Percentiles rank a stretch among this genome's conserved stretches.
Evolutionary conservation across 129 eudicot species (phyloP).

Genomic region (Flaveria sonorensis): DNA sequence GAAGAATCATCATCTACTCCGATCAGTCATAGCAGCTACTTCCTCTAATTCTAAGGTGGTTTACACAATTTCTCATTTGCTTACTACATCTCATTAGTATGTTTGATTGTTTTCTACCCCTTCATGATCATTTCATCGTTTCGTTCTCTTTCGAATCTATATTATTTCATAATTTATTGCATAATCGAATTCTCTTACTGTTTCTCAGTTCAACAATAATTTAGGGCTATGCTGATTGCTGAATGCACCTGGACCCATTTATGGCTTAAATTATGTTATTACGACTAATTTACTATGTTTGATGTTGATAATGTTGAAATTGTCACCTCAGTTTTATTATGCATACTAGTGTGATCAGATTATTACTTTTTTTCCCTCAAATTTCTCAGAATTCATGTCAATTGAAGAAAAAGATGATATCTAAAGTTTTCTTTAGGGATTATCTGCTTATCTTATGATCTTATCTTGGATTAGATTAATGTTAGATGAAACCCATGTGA

Average conservation of each 20-base stretch:
- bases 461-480: not conserved
- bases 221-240: constrained; percentile 1
- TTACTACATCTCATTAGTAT: too few species aligned
- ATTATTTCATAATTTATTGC: not conserved
- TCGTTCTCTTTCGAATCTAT: not conserved
- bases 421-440: not conserved
- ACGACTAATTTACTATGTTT: not conserved
- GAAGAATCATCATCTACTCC: constrained; percentile 29
- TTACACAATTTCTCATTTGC: not conserved
- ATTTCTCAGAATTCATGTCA: not conserved
- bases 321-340: not conserved
- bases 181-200: not conserved
- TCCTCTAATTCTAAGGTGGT: constrained; percentile 26
- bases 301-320: constrained; percentile 8
- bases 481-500: not conserved
- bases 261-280: constrained; percentile 9
- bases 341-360: not conserved
- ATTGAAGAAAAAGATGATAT: not conserved
- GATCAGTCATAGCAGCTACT: constrained; percentile 32
- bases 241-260: constrained; percentile 23
- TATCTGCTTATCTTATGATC: not conserved
- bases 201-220: not conserved
- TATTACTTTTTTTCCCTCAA: not conserved
- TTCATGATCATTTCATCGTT: constrained; percentile 3
- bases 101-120: not conserved